Evolutionary conservation across 169 alveolate species (phyloP).

Genomic region (Eimeria necatrix): DNA sequence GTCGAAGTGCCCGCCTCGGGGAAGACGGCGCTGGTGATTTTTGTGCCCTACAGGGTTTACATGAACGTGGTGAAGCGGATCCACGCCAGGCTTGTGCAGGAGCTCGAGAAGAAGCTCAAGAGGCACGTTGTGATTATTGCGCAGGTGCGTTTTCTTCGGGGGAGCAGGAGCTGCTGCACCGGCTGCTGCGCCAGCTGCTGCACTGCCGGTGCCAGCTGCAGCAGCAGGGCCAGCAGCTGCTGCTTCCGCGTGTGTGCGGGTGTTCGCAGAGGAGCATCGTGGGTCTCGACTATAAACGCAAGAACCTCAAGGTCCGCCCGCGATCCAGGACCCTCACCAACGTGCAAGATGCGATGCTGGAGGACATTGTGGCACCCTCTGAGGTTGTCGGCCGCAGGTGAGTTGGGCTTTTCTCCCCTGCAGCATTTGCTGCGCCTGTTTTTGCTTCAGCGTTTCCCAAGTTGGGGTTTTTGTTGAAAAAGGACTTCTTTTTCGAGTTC

Average conservation of each 20-base stretch:
- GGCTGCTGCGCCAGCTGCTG: neutral
- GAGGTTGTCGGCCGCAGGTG: slow-evolving; percentile 95
- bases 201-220: neutral
- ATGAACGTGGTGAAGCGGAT: slow-evolving; percentile 90
- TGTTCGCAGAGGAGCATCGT: slow-evolving; percentile 89
- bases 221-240: neutral
- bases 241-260: neutral
- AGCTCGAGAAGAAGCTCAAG: slow-evolving; percentile 96
- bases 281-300: slow-evolving; percentile 91
- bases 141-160: slow-evolving; percentile 51
- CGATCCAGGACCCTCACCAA: slow-evolving; percentile 96
- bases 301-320: slow-evolving; percentile 95
- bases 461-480: neutral
- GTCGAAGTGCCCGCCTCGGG: slow-evolving; percentile 75
- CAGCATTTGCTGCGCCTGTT: neutral
- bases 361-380: slow-evolving; percentile 97
- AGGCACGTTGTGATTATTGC: slow-evolving; percentile 96
- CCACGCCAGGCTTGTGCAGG: slow-evolving; percentile 94
- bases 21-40: slow-evolving; percentile 92
- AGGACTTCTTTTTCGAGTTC: neutral
- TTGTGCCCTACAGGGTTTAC: slow-evolving; percentile 93
- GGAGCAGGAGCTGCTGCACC: neutral
- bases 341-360: slow-evolving; percentile 97
- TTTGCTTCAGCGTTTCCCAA: neutral
- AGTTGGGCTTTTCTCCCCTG: neutral